Conservation (phyloP, 1,284 basidiomycete genomes). For the Pyrrhoderma lamaoense region DNA sequence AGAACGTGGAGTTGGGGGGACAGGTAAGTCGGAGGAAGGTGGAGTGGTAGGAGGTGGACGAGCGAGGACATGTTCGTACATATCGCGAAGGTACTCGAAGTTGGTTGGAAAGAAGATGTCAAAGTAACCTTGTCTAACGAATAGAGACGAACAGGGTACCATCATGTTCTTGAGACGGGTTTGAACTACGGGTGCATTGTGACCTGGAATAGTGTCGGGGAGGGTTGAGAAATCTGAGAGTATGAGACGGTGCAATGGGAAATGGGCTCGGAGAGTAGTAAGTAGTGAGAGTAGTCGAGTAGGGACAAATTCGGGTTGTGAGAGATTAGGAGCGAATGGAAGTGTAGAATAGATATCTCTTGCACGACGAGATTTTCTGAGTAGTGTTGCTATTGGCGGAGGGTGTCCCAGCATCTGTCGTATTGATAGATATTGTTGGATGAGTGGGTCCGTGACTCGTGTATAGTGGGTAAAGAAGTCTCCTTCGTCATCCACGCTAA, state of each 20-base stretch:
- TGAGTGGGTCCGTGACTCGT: constrained; percentile 79
- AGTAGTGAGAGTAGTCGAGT: constrained; percentile 87
- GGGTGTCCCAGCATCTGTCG: constrained; percentile 50
- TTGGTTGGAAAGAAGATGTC: constrained; percentile 99
- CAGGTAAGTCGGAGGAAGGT: constrained; percentile 37
- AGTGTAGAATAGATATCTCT: constrained; percentile 62
- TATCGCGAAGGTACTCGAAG: constrained; percentile 78
- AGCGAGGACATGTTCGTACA: constrained; percentile 79
- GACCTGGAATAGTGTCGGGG: constrained; percentile 80
- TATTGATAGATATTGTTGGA: constrained; percentile 64
- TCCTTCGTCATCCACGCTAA: constrained; percentile 75
- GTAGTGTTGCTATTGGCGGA: constrained; percentile 48
- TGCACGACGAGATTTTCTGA: constrained; percentile 46
- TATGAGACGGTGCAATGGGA: constrained; percentile 88
- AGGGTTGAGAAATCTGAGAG: constrained; percentile 89
- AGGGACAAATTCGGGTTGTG: constrained; percentile 86
- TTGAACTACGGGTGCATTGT: constrained; percentile 93
- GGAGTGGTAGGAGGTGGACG: constrained; percentile 34
- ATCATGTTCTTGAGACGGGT: constrained; percentile 81
- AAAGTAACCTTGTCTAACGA: constrained; percentile 94
- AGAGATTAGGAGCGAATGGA: constrained; percentile 90
- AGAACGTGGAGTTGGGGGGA: constrained; percentile 30
- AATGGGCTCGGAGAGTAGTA: constrained; percentile 73
- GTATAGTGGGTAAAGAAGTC: constrained; percentile 87
- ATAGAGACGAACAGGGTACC: constrained; percentile 84